Base-by-base conservation (phyloP, 139 green algal species). In the Chlorella sorokiniana region DNA sequence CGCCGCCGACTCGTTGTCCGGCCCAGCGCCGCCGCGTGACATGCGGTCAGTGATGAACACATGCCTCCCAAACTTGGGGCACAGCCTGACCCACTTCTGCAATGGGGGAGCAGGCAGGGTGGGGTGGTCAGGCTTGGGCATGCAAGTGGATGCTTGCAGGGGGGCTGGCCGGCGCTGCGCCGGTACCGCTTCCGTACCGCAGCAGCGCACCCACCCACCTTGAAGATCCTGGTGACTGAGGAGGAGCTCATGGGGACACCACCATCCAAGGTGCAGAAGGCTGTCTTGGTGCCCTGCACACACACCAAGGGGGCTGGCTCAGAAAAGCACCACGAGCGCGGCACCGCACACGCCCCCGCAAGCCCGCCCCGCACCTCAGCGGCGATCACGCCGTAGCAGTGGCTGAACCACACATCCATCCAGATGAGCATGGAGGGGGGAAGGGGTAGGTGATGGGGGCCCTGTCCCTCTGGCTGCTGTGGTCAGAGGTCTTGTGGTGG, bases 361-460 rank as follows among this genome's bases (percentile, higher is more conserved):
- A 16, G 18, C 23, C 56, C 18, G 6, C 29, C 23, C 18, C 56
- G 56, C 56, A 65, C 56, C 56, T 65, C 18, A 33, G 56, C 56
- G 6, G 56, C 56, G 6, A 65, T n/a, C 6, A 65, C 6, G 56
- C 18, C 18, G 18, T 22, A 65, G 56, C 56, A 65, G 18, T 22
- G n/a, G 18, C n/a, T 65, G 56, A 65, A 33, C 56, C 56, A 65
- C 56, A 65, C 56, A 65, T 65, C 56, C 56, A 65, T 16, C 56
- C 56, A 65, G 22, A 65, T n/a, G 56, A 65, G n/a, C 18, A 65
- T 16, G 56, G 56, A 33, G 56, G 10, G 56, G n/a, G 56, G 56
- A 65, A 65, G 56, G 56, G 56, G 56, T 65, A 65, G 56, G 56
- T 33, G 56, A 65, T 65, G 56, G 56, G 56, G 16, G 56, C 56